Evolutionary conservation across 1,284 basidiomycete species (phyloP).

Genomic region (Irpex sp.): DNA sequence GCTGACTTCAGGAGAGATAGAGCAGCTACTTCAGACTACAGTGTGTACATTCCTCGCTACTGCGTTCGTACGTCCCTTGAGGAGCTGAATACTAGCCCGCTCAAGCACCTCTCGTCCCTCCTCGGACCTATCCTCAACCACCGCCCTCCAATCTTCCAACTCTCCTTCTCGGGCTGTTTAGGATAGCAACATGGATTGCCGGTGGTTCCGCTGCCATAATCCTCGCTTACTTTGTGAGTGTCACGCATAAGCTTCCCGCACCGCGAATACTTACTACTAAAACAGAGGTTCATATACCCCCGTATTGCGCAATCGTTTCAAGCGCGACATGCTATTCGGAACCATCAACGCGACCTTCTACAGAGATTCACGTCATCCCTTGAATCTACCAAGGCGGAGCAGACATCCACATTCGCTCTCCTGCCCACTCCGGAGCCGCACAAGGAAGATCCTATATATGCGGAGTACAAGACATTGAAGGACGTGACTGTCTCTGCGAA

Average conservation of each 20-base stretch:
- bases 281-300: constrained; percentile 64
- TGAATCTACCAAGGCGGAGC: constrained; percentile 45
- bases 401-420: constrained; percentile 47
- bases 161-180: constrained; percentile 55
- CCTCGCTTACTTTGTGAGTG: constrained; percentile 48
- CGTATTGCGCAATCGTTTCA: constrained; percentile 53
- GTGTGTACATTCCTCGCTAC: constrained; percentile 33
- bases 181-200: constrained; percentile 62
- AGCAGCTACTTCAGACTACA: constrained; percentile 50
- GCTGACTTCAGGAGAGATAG: constrained; percentile 56
- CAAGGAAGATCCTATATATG: constrained; percentile 46
- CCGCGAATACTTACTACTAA: not conserved
- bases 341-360: constrained; percentile 56
- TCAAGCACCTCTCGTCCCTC: constrained; percentile 55
- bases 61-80: constrained; percentile 1
- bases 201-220: constrained; percentile 58
- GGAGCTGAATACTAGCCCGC: constrained; percentile 37
- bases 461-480: constrained; percentile 41
- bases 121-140: constrained; percentile 68
- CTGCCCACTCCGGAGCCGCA: constrained; percentile 50
- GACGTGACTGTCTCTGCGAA: constrained; percentile 37
- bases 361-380: constrained; percentile 50
- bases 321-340: constrained; percentile 56
- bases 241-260: not conserved
- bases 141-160: constrained; percentile 68